A percentile compares a stretch with the other conserved stretches of the same genome.
phyloP scores from a whole-genome alignment of 139 green algal species.

The Marvania coccoides region DNA sequence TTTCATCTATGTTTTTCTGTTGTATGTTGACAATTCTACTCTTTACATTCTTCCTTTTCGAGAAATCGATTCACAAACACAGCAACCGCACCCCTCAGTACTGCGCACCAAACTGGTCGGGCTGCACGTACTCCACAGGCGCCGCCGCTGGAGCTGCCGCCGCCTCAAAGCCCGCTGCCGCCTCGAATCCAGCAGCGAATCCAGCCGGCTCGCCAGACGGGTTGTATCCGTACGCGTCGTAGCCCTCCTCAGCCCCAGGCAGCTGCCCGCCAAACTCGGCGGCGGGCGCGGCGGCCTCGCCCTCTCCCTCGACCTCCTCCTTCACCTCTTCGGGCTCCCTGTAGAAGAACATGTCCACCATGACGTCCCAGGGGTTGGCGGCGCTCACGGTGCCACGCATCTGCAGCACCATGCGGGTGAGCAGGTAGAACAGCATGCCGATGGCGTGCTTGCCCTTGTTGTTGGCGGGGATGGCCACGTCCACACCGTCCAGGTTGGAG shows the following conservation, averaged over 20 bases:
- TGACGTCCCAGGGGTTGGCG: slow-evolving; percentile 78
- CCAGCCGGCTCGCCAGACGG: slow-evolving; percentile 15
- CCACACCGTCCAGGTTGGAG: slow-evolving; percentile 77
- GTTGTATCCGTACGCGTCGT: slow-evolving; percentile 29
- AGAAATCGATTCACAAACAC: no score
- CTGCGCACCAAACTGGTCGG: not conserved
- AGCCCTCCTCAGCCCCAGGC: slow-evolving; percentile 21
- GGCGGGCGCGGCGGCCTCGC: not conserved
- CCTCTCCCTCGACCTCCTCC: slow-evolving; percentile 37
- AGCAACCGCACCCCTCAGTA: no score
- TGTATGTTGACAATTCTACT: no score
- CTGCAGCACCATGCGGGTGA: slow-evolving; percentile 96
- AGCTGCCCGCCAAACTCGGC: slow-evolving; percentile 9
- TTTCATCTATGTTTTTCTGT: no score
- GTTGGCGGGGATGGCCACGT: slow-evolving; percentile 99
- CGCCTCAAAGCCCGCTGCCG: slow-evolving; percentile 49
- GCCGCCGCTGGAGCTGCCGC: slow-evolving; percentile 26
- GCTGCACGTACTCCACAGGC: slow-evolving; percentile 4
- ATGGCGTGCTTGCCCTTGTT: slow-evolving; percentile 99
- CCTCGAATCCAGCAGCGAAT: slow-evolving; percentile 33
- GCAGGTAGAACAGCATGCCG: slow-evolving; percentile 94
- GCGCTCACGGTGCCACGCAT: slow-evolving; percentile 85
- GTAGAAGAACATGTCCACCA: slow-evolving; percentile 99
- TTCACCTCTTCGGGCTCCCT: slow-evolving; percentile 71
- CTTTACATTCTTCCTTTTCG: no score